Evolutionary conservation across 768 basidiomycete species (phyloP), one percentile per base, ranked within the genome.

Genomic region (Trametes sanguinea): DNA sequence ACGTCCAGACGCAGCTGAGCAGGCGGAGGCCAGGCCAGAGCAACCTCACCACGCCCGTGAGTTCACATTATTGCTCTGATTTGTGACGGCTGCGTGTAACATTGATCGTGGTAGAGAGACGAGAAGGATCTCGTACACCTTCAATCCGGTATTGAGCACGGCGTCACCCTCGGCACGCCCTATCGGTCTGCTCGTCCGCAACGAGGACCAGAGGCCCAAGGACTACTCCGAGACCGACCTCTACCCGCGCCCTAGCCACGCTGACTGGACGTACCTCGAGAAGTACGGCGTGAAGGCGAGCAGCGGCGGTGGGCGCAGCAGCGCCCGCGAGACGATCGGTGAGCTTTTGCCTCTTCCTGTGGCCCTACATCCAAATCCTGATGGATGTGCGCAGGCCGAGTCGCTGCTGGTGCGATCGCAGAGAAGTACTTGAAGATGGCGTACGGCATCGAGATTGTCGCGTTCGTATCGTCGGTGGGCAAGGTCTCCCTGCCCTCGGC

Each of bases 171-270:
- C 22, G 97, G 97, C 48, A 99, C 97, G 17, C 97, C 97, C 22
- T n/a, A 98, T 99, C 69, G 95, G 88, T 2, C 85, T 99, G n/a
- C 81, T 98, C 53, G 94, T 99, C 42, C 92, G 87, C 70, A 99
- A 99, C 76, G 95, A 98, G 78, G 97, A 99, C 74, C 97, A 99
- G 72, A 83, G 97, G 32, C 97, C 97, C 17, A 92, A 98, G 71
- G 97, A 99, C 76, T 99, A 99, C 76, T 88, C 95, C 65, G 97
- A 98, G 80, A 98, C 97, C 0, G 97, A 99, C 73, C 78, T 95
- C 55, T 99, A 94, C 80, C 97, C 97, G 35, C 89, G 97, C 22
- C 97, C 97, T 32, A 94, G 91, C 66, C 97, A 99, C 70, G 97
- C 97, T 11, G 97, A 99, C 75, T 97, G 90, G 75, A 99, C 97